Base-by-base conservation (phyloP, 2,329 filamentous ascomycete species). In the Xylogone sp. region DNA sequence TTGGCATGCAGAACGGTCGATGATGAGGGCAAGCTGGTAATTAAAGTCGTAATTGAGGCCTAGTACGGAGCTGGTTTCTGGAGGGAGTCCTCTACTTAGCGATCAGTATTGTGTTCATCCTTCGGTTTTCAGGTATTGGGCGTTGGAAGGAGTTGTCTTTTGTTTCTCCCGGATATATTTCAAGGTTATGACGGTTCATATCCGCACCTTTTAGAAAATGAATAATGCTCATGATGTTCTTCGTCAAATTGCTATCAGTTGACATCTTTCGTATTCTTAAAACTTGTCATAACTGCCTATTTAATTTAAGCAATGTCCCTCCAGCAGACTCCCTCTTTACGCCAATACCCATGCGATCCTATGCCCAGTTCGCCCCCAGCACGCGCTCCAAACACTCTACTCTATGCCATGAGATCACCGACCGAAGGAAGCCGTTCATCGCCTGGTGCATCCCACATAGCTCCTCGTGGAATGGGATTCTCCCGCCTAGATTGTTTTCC, bases 1-100 rank as follows among this genome's bases (percentile, higher is more conserved):
- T 77, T 90, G 64, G 87, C 87, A 2, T 79, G 82, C 13, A 81
- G 81, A 61, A 88, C 85, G 0, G 76, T 78, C 34, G 87, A 90
- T 60, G 81, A 82, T 27, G 71, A 83, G 1, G 86, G 86, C 1
- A 85, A 82, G 18, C 68, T 90, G 49, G 85, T 90, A 16, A 69
- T 90, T 55, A 90, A 90, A 72, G 86, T 90, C 42, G 79, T 89
- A 42, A 81, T 83, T 55, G 79, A 82, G 63, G 72, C 73, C 47
- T 81, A 68, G 67, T 4, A 18, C 18, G 24, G 10, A 27, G 21
- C 5, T 20, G 9, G 5, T 46, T 19, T 20, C n/a, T n/a, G n/a
- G n/a, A n/a, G n/a, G n/a, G n/a, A n/a, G n/a, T n/a, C n/a, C n/a
- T n/a, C n/a, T n/a, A n/a, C n/a, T n/a, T n/a, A n/a, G n/a, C n/a